Base-by-base conservation (phyloP, 176 grass and related monocot species). In the Alloteropsis semialata region DNA sequence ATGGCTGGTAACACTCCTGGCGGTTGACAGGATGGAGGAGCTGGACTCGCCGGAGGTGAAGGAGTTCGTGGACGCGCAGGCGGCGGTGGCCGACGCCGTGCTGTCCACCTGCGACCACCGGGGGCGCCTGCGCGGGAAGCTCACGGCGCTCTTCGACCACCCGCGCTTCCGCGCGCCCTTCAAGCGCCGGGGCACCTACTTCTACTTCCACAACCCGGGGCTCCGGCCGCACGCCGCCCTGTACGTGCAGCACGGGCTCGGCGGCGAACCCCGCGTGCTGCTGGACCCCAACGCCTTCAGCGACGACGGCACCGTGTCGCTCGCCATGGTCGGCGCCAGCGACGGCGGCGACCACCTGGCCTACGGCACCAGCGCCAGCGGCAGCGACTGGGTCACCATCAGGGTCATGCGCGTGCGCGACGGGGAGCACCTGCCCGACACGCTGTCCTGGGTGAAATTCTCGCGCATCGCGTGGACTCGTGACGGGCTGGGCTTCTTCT, bases 401-500 rank as follows among this genome's bases (percentile, higher is more conserved):
- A 82, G 89, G 61, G 91, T 91, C 75, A 88, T 95, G 96, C 72
- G 75, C 14, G 83, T 98, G 56, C 79, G 87, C 61, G 89, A 88
- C 80, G 88, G 46, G 78, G 57, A 44, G 82, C 66, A 14, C 50
- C 78, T 88, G 29, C 65, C 36, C 42, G 96, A 95, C 42, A 77
- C 70, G 61, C 75, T 98, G 21, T 93, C 87, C 39, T 95, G 96
- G 94, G 94, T 96, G 28, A 98, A 98, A 33, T 98, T 98, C 90
- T 95, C 92, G 27, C 83, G 69, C 75, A 69, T 95, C 60, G 92
- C 82, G 14, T 98, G 96, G 96, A 98, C 96, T 22, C 32, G 59
- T 43, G 96, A 98, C 72, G 86, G 84, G 29, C 84, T 77, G 48
- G 96, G 96, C 3, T 98, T 98, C 81, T 98, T 98, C 91, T 98